Base-by-base conservation (phyloP, 176 grass and related monocot genomes). In the Ampelocalamus luodianensis region DNA sequence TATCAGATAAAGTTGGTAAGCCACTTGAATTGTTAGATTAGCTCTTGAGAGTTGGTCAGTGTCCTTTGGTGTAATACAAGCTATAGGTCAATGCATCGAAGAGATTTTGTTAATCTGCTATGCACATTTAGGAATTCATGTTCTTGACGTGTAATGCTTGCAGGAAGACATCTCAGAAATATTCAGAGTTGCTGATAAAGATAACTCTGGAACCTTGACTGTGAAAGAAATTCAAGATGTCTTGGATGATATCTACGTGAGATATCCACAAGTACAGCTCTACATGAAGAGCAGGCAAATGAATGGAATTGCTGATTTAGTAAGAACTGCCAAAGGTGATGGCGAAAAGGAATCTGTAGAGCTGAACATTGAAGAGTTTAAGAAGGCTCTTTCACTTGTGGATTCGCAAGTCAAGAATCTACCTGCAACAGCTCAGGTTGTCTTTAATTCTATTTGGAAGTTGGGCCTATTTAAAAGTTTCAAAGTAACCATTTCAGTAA, bases 281-380 rank as follows among this genome's bases (percentile, higher is more conserved):
- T 99, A 99, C 79, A 80, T 99, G 75, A 99, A 96, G 80, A 96
- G 90, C 91, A 94, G 92, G 84, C 96, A 99, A 68, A 92, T 99
- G 93, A 95, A 92, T 2, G 76, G 84, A 39, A 96, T 99, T 45
- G 90, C 85, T 8, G 91, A 93, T 87, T 85, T 99, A 74, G 84
- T 99, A 34, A 87, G 84, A 75, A 89, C 78, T 89, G 90, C 88
- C 14, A 88, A 92, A 80, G 93, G 90, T 88, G 90, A 93, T 65
- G 51, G 77, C 23, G 58, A 95, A 59, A 98, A 95, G 91, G 91
- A 96, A 85, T 92, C 91, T 59, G 34, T 94, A 72, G 93, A 91
- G 20, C 45, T 99, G 69, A 89, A 85, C 79, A 96, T 99, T 80
- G 91, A 96, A 89, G 96, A 99, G 54, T 99, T 99, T 82, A 99